Conservation (phyloP, 2,329 filamentous ascomycete species). For the Verticillium tricorpus region DNA sequence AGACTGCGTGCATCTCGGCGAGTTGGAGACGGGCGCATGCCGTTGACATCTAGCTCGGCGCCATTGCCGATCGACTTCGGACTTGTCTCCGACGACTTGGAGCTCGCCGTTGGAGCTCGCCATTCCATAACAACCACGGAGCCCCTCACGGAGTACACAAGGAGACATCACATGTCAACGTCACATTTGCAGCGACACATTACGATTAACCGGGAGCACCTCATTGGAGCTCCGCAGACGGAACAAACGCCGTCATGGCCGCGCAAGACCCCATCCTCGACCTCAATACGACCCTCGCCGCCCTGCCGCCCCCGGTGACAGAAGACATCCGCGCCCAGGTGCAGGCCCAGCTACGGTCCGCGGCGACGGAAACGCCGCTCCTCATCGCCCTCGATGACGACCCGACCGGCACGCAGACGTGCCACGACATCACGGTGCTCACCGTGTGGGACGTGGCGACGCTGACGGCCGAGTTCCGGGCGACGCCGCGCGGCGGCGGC, state of each 20-base stretch:
- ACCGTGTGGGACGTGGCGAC: slow-evolving; percentile 45
- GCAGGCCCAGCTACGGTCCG: background rate
- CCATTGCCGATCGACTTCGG: background rate
- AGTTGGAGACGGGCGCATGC: too few species aligned
- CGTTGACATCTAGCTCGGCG: background rate
- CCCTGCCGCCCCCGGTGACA: background rate
- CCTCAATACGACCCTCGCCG: background rate
- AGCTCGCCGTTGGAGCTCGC: background rate
- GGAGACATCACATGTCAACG: too few species aligned
- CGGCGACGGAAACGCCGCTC: slow-evolving; percentile 16
- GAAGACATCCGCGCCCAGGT: slow-evolving; percentile 1
- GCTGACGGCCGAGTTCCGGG: slow-evolving; percentile 37
- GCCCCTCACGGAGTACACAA: background rate
- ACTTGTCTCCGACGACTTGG: background rate
- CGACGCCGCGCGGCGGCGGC: slow-evolving; percentile 26
- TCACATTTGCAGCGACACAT: too few species aligned
- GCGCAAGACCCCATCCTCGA: background rate
- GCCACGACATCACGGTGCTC: slow-evolving; percentile 50
- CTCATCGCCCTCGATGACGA: slow-evolving; percentile 47
- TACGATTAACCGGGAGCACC: too few species aligned
- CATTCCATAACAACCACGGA: background rate
- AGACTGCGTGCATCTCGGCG: too few species aligned
- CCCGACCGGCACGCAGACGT: slow-evolving; percentile 55
- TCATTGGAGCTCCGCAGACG: too few species aligned
- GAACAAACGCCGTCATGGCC: background rate